A percentile compares a stretch with the other conserved stretches of the same genome.
Evolutionary conservation across 1,284 basidiomycete species (phyloP).

Genomic region (Psilocybe mexicana): DNA sequence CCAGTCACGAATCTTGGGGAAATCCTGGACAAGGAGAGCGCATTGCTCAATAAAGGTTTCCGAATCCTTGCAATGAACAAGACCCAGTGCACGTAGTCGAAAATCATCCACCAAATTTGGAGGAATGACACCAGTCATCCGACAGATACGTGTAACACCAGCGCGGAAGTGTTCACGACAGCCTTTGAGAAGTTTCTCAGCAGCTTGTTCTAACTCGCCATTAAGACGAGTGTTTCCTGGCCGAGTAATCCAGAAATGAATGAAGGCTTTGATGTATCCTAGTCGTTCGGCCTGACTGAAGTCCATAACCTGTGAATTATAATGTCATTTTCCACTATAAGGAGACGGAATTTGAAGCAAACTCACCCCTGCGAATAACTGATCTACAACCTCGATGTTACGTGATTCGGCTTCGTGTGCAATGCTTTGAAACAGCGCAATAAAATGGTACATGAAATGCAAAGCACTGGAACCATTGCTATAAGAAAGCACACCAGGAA

Average conservation of each 20-base stretch:
- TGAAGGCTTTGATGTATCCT: constrained; percentile 30
- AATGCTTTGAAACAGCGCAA: constrained; percentile 26
- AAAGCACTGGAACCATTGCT: constrained; percentile 27
- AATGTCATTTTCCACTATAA: background rate
- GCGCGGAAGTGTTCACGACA: constrained; percentile 32
- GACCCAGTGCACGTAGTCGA: constrained; percentile 9
- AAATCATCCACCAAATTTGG: constrained; percentile 16
- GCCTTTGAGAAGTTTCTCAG: constrained; percentile 24
- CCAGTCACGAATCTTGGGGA: constrained; percentile 26
- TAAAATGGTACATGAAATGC: constrained; percentile 30
- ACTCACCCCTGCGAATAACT: constrained; percentile 21
- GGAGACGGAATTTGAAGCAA: too few relatives aligned
- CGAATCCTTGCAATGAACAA: constrained; percentile 13
- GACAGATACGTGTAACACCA: constrained; percentile 24
- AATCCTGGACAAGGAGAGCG: constrained; percentile 17
- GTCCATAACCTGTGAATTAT: constrained; percentile 35
- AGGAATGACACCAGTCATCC: constrained; percentile 25
- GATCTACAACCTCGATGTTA: constrained; percentile 10
- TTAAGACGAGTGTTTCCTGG: constrained; percentile 12
- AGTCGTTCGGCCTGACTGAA: constrained; percentile 31
- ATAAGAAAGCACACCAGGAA: constrained; percentile 30
- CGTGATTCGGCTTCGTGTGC: constrained; percentile 10
- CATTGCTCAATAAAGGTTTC: constrained; percentile 13
- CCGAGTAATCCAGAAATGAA: constrained; percentile 21
- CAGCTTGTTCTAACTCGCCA: constrained; percentile 22